phyloP scores from a whole-genome alignment of 2,329 filamentous ascomycete genomes.

The Cladosporium colombiae region DNA sequence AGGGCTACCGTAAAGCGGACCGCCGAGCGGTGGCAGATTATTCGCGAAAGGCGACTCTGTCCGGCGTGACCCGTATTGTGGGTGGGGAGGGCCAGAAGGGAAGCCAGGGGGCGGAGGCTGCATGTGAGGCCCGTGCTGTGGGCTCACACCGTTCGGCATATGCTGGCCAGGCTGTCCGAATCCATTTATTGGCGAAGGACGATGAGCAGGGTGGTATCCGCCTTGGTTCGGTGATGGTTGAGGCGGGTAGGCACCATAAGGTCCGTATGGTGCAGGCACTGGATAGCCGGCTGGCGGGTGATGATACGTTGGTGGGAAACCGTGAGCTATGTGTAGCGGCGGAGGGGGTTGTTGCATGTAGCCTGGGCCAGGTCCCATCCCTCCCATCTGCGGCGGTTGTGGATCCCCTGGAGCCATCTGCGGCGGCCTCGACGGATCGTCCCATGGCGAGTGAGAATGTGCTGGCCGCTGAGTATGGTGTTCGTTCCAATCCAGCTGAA shows the following conservation, averaged over 20 bases:
- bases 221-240: conserved; percentile 10
- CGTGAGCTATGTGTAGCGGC: conserved; percentile 22
- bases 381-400: conserved; percentile 24
- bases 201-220: conserved; percentile 14
- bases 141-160: conserved; percentile 39
- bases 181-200: conserved; percentile 22
- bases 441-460: conserved; percentile 27
- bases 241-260: conserved; percentile 12
- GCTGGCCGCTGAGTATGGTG: conserved; percentile 21
- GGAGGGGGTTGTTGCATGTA: conserved; percentile 25
- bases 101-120: conserved; percentile 43
- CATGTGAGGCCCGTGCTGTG: conserved; percentile 33
- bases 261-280: not conserved
- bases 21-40: conserved; percentile 33
- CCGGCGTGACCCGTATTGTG: conserved; percentile 29
- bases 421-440: conserved; percentile 28
- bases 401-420: conserved; percentile 17
- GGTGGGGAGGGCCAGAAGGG: conserved; percentile 33
- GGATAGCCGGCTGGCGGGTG: conserved; percentile 31
- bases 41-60: conserved; percentile 29
- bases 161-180: conserved; percentile 29
- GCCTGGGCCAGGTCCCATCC: conserved; percentile 16
- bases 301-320: conserved; percentile 29
- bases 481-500: conserved; percentile 29
- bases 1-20: conserved; percentile 31